Base-by-base conservation (phyloP, 768 basidiomycete genomes). In the Cystobasidium onofrii region DNA sequence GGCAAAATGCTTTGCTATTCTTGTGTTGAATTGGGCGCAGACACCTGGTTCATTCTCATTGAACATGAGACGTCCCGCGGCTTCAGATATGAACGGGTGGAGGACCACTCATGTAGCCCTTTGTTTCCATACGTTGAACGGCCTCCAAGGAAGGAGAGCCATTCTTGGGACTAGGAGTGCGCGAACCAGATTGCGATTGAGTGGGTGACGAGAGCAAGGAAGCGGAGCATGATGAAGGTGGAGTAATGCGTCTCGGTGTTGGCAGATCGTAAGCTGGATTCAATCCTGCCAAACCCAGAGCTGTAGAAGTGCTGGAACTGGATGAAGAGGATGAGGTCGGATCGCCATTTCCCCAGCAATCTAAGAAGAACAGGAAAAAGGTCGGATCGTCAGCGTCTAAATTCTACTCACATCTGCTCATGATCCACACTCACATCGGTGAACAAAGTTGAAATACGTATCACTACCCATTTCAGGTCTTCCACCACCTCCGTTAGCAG, bases 391-490 rank as follows among this genome's bases (percentile, higher is more conserved):
- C 29, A n/a, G n/a, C n/a, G n/a, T n/a, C n/a, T n/a, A n/a, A n/a
- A n/a, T n/a, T n/a, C n/a, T n/a, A n/a, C n/a, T n/a, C n/a, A n/a
- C n/a, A n/a, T n/a, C n/a, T n/a, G 69, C 10, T 10, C 20, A 2
- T n/a, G 27, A 39, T n/a, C 9, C 52, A 60, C 12, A 71, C 69
- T 71, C 29, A 71, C 69, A 71, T 31, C 69, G 23, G 41, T 71
- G 69, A 36, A 71, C 69, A 60, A 71, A 71, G 54, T 71, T 71
- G 69, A 71, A 71, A 44, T 71, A 71, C 31, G 69, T 71, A 60
- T 71, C 69, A 39, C 36, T 41, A 4, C 69, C 69, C 69, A 71
- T 71, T n/a, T 71, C 69, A 31, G 69, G 69, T 27, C 69, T 23
- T 31, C 43, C 52, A 23, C 33, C 39, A 44, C 25, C 20, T 29